A percentile compares a stretch with the other conserved stretches of the same genome.
phyloP scores from a whole-genome alignment of 352 stramenopile genomes.

The Phytopythium helicoides region DNA sequence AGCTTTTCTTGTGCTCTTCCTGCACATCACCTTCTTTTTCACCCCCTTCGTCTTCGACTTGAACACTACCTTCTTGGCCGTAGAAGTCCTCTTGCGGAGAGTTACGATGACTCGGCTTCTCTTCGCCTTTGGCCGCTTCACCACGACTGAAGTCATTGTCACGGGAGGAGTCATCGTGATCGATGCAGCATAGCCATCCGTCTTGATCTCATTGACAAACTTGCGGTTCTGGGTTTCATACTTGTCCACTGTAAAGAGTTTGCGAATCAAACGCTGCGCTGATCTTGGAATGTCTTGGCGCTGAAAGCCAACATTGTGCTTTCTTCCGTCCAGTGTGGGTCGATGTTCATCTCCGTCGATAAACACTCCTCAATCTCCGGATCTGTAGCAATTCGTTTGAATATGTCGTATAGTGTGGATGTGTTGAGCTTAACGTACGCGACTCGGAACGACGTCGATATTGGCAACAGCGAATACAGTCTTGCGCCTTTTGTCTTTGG shows the following conservation, averaged over 20 bases:
- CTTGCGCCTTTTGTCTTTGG: slow-evolving; percentile 3
- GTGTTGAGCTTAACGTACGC: slow-evolving; percentile 11
- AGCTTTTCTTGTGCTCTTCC: too few species aligned
- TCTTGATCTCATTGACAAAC: slow-evolving; percentile 10
- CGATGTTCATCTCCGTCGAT: not conserved
- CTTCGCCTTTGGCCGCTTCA: not conserved
- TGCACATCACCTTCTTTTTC: too few species aligned
- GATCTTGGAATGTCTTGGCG: not conserved
- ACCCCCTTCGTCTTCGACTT: too few species aligned
- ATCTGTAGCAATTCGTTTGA: not conserved
- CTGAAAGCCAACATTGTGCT: not conserved
- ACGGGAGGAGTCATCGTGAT: slow-evolving; percentile 3
- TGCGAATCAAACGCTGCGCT: slow-evolving; percentile 1
- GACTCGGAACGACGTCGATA: slow-evolving; percentile 4
- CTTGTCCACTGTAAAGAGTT: slow-evolving; percentile 4
- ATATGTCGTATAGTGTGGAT: slow-evolving; percentile 5
- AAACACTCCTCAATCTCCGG: not conserved
- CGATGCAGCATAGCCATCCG: slow-evolving; percentile 6
- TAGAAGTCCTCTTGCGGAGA: too few species aligned
- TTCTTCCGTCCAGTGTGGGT: not conserved
- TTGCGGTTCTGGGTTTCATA: slow-evolving; percentile 5
- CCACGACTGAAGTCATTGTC: not conserved
- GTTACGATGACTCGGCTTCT: not conserved
- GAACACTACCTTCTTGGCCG: not conserved
- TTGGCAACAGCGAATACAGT: slow-evolving; percentile 6